Base-by-base conservation (phyloP, 352 stramenopile species). In the Pythium angustatum region DNA sequence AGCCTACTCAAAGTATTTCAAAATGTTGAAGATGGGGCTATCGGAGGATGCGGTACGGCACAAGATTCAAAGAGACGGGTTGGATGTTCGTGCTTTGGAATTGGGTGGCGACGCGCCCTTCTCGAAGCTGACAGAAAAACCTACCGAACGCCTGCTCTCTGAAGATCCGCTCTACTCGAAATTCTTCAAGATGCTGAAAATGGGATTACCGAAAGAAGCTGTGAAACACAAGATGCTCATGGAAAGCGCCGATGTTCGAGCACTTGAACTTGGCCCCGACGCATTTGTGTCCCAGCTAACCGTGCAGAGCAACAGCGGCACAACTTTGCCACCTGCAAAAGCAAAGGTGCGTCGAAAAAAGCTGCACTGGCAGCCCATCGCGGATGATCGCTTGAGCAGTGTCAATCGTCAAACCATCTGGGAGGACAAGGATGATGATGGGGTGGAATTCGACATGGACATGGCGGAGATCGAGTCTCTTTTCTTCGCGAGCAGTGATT, bases 111-210 rank as follows among this genome's bases (percentile, higher is more conserved):
- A 87, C 47, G 60, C 76, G 8, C 56, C 69, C 24, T 55, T 74
- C 14, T 82, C 75, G 17, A 61, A 75, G 48, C 36, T 82, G 12
- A 21, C 21, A 26, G 43, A 50, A 14, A 72, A 68, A 44, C 24
- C 72, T 8, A 54, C 79, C 17, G 69, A 70, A 17, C 34, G 71
- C 12, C 82, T 73, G n/a, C 62, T 89, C 9, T 51, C 75, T 19
- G 78, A 88, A 36, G 86, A 96, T 59, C 68, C 85, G 2, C 33
- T 75, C 9, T 87, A 91, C 26, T 74, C 73, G 10, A 95, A 96
- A 53, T 98, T 97, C 47, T 97, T 98, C 67, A 95, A 96, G 56
- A 98, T 98, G 93, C 72, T 97, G 8, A 91, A 96, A 67, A 83
- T 97, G 71, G 92, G 93, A n/a, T 61, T 97, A 3, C 88, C 89